These are phyloP conservation scores for Penicillium sp. DNA, from an alignment of 2,329 filamentous ascomycete species.

Conservation along the genomic window DNA sequence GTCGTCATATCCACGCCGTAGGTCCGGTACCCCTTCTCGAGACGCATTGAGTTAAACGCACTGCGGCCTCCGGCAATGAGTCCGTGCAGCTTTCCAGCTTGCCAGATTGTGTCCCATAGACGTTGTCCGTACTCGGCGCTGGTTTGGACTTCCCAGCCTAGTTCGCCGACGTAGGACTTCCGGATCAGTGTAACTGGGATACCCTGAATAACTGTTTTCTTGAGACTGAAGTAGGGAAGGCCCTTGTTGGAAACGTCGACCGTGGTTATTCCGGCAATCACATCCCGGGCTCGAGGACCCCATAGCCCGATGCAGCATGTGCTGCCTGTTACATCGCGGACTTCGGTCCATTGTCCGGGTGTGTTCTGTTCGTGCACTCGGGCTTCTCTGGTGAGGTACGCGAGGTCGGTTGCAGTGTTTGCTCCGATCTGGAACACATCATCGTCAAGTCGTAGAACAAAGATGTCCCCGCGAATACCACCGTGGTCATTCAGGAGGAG, in stretches of 20 bases:
- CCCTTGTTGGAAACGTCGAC: constrained; percentile 26
- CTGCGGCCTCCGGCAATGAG: constrained; percentile 51
- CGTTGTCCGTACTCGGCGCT: constrained; percentile 51
- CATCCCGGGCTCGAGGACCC: constrained; percentile 49
- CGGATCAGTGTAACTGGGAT: constrained; percentile 51
- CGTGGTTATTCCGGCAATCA: constrained; percentile 38
- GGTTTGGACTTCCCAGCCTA: constrained; percentile 55
- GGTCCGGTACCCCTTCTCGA: constrained; percentile 53
- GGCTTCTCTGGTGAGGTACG: constrained; percentile 49
- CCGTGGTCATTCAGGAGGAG: constrained; percentile 48
- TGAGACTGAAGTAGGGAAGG: constrained; percentile 46
- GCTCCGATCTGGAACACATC: constrained; percentile 46
- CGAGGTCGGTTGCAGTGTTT: constrained; percentile 48
- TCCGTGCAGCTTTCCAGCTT: constrained; percentile 48
- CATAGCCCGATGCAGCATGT: constrained; percentile 56
- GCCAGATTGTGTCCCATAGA: constrained; percentile 52
- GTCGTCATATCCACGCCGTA: constrained; percentile 53
- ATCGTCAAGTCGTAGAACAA: constrained; percentile 45
- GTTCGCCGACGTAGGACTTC: constrained; percentile 54
- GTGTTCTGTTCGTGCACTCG: constrained; percentile 38
- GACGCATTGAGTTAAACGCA: constrained; percentile 50
- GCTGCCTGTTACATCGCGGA: constrained; percentile 52
- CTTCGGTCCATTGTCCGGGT: constrained; percentile 38
- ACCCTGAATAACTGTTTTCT: constrained; percentile 44
- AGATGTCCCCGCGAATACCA: constrained; percentile 51